A percentile compares a stretch with the other conserved stretches of the same genome.
phyloP scores from a whole-genome alignment of 2,329 filamentous ascomycete species.

The Dothideomycetes sp. region DNA sequence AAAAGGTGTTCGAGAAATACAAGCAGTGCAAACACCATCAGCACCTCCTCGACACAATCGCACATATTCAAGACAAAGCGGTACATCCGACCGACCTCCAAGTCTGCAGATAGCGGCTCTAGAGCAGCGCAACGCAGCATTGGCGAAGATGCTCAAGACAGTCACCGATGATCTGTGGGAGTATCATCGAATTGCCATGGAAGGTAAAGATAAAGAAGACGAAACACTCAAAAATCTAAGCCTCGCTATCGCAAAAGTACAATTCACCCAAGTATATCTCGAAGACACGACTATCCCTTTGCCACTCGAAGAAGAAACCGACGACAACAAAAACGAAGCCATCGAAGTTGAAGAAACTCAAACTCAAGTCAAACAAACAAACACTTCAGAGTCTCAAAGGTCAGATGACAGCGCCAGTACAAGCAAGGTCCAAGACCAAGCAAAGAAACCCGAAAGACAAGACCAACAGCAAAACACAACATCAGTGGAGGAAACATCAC shows the following conservation, averaged over 20 bases:
- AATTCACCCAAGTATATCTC: conserved; percentile 43
- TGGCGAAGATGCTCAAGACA: conserved; percentile 60
- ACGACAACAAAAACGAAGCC: conserved; percentile 8
- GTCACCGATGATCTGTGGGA: conserved; percentile 55
- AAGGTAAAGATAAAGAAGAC: conserved; percentile 25
- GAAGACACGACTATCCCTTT: conserved; percentile 37
- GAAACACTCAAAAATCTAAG: conserved; percentile 34
- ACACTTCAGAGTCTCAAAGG: background rate
- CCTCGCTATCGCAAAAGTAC: conserved; percentile 41
- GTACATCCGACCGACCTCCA: conserved; percentile 19
- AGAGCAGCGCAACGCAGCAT: conserved; percentile 56
- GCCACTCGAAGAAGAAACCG: conserved; percentile 33
- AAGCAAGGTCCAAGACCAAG: background rate
- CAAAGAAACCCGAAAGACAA: background rate
- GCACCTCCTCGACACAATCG: conserved; percentile 23
- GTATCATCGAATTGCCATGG: conserved; percentile 43
- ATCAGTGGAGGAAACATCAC: no score
- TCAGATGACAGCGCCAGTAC: background rate
- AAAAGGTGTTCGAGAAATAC: conserved; percentile 62
- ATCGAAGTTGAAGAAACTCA: conserved; percentile 3
- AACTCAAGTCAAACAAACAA: conserved; percentile 2
- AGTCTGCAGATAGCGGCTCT: conserved; percentile 42
- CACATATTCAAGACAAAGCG: conserved; percentile 2
- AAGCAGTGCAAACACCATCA: conserved; percentile 34
- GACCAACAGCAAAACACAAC: background rate